phyloP scores from a whole-genome alignment of 2,329 filamentous ascomycete species.

The Zymoseptoria tritici region DNA sequence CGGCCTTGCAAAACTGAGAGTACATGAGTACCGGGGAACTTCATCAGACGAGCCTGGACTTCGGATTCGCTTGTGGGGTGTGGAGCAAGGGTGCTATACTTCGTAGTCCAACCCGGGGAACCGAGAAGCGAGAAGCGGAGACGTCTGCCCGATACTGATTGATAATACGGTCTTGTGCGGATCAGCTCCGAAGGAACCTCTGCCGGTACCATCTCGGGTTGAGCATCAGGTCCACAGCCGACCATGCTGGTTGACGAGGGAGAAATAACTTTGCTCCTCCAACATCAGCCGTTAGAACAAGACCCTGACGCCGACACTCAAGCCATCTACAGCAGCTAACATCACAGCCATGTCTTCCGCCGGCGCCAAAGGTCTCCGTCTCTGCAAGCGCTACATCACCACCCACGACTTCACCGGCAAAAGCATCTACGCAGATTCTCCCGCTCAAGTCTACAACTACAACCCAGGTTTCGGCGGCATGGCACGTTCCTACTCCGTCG shows the following conservation, averaged over 20 bases:
- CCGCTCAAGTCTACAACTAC: constrained; percentile 12
- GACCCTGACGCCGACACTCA: background rate
- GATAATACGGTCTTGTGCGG: background rate
- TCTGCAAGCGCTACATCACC: constrained; percentile 20
- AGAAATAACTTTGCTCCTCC: background rate
- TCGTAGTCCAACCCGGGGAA: background rate
- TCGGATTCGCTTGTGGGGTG: background rate
- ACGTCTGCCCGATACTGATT: background rate
- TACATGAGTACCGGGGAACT: background rate
- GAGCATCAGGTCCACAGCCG: background rate
- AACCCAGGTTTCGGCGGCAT: constrained; percentile 7
- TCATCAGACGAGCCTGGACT: background rate
- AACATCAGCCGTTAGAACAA: background rate
- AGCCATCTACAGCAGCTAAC: background rate
- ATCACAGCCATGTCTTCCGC: constrained; percentile 6
- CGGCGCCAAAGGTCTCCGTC: constrained; percentile 7
- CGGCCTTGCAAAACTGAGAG: background rate
- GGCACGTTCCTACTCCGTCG: constrained; percentile 14
- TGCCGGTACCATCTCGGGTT: background rate
- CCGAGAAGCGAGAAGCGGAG: background rate
- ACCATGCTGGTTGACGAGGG: too few relatives aligned
- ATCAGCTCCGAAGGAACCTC: background rate
- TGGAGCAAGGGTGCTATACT: background rate
- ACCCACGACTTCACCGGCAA: constrained; percentile 15
- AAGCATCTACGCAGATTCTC: constrained; percentile 15